Base-by-base conservation (phyloP, 306 rosid genomes). In the Vigna trinervia region DNA sequence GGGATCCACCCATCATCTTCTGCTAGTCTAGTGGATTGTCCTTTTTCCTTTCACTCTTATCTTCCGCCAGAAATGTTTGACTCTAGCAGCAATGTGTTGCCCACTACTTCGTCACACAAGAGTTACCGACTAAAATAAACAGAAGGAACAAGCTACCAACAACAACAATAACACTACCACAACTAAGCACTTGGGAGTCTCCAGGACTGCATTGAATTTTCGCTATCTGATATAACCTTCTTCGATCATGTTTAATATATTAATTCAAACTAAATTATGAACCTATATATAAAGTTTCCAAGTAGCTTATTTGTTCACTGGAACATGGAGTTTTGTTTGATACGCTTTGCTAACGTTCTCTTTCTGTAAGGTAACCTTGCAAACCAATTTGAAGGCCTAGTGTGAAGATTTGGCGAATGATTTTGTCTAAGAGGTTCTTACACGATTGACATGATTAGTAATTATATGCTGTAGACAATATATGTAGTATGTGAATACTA, bases 1-100 rank as follows among this genome's bases (percentile, higher is more conserved):
- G 84, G 92, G 87, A 43, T 84, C 90, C 81, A 76, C 65, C 86
- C 90, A 86, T 82, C 75, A 71, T 71, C 8, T 83, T 80, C 73
- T 86, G 90, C 77, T 88, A 22, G 12, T 12, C 1, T 78, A 84
- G 90, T 88, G 90, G 90, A 68, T 39, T 58, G 3, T 28, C 67
- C 79, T 45, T 71, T 47, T 3, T 2, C 12, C 12, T 50, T 61
- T 14, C 69, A 68, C 68, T 26, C 56, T 22, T 12, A 28, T n/a
- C 62, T 32, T 1, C 14, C 0, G 23, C 65, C 59, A 23, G 46
- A 67, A 65, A 20, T 57, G 7, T 66, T 67, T 74, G 71, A 80
- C 74, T 53, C 4, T 73, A 5, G 6, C 17, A 39, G 1, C 69
- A 32, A 12, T 20, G 39, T 76, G 71, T 38, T 30, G 8, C 30